Evolutionary conservation across 169 alveolate species (phyloP).

Genomic region (Eimeria acervulina): DNA sequence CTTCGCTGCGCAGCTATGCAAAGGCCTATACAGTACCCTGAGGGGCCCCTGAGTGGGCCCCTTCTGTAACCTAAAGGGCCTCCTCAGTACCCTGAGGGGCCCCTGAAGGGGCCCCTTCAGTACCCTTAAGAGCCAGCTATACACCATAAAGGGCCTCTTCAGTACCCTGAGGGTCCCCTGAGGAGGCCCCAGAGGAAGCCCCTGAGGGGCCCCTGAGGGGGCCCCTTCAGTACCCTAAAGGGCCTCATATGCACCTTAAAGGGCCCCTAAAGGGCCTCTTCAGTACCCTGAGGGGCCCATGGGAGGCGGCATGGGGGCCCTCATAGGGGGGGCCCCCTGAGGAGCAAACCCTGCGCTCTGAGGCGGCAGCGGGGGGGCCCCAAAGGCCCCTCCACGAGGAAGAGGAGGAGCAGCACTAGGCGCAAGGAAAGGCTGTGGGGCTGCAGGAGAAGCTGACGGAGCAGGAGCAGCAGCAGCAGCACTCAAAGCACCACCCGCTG

Average conservation of each 20-base stretch:
- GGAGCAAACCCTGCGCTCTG: neutral
- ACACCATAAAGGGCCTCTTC: too few species aligned
- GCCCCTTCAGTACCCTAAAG: too few species aligned
- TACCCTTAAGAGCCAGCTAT: too few species aligned
- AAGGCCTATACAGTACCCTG: neutral
- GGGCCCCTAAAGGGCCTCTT: neutral
- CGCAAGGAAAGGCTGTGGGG: neutral
- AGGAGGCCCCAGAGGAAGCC: too few species aligned
- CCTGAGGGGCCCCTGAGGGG: neutral
- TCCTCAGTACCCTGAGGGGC: neutral
- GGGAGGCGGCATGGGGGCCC: constrained; percentile 60
- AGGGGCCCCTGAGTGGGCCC: neutral
- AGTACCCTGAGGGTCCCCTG: neutral
- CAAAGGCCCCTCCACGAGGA: constrained; percentile 7
- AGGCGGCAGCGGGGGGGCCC: constrained; percentile 22
- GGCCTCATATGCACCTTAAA: too few species aligned
- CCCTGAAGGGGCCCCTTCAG: too few species aligned
- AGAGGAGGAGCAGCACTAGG: neutral
- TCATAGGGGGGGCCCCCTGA: neutral
- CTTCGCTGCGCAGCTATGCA: neutral
- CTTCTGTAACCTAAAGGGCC: too few species aligned
- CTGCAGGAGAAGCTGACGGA: neutral
- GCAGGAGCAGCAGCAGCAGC: constrained; percentile 21
- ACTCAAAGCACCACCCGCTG: neutral
- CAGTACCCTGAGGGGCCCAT: constrained; percentile 35